Evolutionary conservation across 805 yeast genomes (phyloP), one percentile per base, ranked within the genome.

Genomic region (Pichia phayaonensis): DNA sequence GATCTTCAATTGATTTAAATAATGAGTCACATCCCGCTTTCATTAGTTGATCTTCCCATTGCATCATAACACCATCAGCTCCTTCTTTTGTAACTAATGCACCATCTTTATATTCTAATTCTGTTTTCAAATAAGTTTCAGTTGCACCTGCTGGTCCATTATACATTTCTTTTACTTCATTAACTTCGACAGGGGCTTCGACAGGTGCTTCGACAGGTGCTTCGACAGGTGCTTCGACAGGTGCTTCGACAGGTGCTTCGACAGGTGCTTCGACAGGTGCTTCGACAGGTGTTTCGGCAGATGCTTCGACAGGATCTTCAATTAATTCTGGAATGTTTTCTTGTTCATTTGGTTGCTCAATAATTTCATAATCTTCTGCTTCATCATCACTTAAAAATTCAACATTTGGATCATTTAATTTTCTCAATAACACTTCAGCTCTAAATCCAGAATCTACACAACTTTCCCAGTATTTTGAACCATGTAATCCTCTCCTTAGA

Each of bases 1-100:
- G 65, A 27, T 58, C 68, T 8, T 60, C 64, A 13, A 68, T 59
- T 1, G 79, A 71, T 45, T 71, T 71, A 62, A 84, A 82, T n/a
- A 92, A 63, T 0, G 92, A 71, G 34, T 85, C 81, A 49, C 95
- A 84, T 1, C 95, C 95, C 16, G 83, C 73, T 47, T 75, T 71
- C 98, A 90, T 90, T 50, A 90, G 72, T 21, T 81, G 78, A 5
- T 80, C 75, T 64, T 90, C 98, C 98, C 98, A 90, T 58, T 84
- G 85, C 98, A 90, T 90, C 98, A 90, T 90, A 2, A 90, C 97
- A 18, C 97, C 98, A 60, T 90, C 97, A 44, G 77, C 73, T 47
- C 83, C 71, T 23, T 80, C 83, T 53, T 79, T 74, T 1, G 97
- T 92, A 24, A 88, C 71, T 24, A 90, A 71, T 0, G 94, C 83